A percentile compares a stretch with the other conserved stretches of the same genome.
Conservation (phyloP, 495 filamentous ascomycete species). For the Neurospora sp. region DNA sequence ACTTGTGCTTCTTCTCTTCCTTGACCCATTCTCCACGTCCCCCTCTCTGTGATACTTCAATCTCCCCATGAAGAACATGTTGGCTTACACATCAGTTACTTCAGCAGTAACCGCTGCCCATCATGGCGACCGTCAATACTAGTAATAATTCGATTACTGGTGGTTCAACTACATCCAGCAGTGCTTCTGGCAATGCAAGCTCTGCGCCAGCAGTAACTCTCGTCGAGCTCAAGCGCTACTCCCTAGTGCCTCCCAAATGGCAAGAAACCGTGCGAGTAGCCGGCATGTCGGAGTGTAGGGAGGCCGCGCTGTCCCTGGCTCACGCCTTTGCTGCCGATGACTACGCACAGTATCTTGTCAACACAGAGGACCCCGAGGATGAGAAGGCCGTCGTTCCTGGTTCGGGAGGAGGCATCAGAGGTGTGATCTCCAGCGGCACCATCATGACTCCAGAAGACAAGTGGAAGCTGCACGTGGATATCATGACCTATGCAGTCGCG, state of each 20-base stretch:
- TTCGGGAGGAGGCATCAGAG: background rate
- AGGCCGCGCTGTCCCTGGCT: conserved; percentile 56
- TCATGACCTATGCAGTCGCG: conserved; percentile 62
- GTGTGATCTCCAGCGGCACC: background rate
- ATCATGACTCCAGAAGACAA: conserved; percentile 39
- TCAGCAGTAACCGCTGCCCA: conserved; percentile 8
- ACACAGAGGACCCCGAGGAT: conserved; percentile 52
- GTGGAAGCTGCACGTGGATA: conserved; percentile 63
- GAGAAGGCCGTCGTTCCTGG: conserved; percentile 21
- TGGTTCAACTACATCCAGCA: background rate
- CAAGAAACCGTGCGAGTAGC: conserved; percentile 48
- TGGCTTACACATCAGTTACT: background rate
- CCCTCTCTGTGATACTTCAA: background rate
- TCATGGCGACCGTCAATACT: conserved; percentile 25
- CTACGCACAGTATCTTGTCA: conserved; percentile 59
- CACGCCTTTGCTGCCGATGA: conserved; percentile 69
- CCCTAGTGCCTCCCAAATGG: conserved; percentile 36
- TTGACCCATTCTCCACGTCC: background rate
- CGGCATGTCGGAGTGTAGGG: conserved; percentile 50
- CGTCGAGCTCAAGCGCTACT: conserved; percentile 34
- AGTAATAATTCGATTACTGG: conserved; percentile 13
- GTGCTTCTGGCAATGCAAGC: background rate
- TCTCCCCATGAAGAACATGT: background rate
- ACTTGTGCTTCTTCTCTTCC: background rate
- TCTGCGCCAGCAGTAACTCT: conserved; percentile 10